A percentile compares a stretch with the other conserved stretches of the same genome.
These are phyloP conservation scores for Aphanomyces astaci DNA, from an alignment of 352 stramenopile species.

Conservation along the genomic window DNA sequence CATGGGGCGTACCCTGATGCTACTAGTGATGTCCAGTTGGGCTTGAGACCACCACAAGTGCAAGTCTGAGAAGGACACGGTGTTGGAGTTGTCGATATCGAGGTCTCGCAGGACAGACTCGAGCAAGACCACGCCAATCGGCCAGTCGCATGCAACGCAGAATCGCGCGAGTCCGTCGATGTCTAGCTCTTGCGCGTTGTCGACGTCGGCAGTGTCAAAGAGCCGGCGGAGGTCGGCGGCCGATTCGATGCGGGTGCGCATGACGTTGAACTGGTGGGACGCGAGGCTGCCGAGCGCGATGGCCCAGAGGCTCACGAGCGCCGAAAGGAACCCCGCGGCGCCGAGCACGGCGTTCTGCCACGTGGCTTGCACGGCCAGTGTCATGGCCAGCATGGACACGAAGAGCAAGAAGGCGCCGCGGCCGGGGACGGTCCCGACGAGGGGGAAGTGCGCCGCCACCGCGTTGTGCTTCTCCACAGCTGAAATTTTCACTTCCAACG, in stretches of 20 bases:
- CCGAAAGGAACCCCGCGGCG: slow-evolving; percentile 1
- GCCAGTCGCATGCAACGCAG: background rate
- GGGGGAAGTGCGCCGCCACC: background rate
- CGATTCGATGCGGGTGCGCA: background rate
- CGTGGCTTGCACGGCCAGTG: slow-evolving; percentile 2
- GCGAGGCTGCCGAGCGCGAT: slow-evolving; percentile 5
- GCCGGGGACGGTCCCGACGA: slow-evolving; percentile 4
- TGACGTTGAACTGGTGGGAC: slow-evolving; percentile 11
- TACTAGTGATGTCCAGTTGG: slow-evolving; percentile 3
- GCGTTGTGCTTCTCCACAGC: slow-evolving; percentile 5
- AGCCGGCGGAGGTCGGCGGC: background rate
- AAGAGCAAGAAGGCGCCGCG: slow-evolving; percentile 19
- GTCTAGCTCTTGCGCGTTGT: slow-evolving; percentile 8
- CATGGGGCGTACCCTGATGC: too few relatives aligned
- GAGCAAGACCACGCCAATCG: slow-evolving; percentile 1
- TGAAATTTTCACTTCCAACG: slow-evolving; percentile 16
- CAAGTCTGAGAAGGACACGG: slow-evolving; percentile 12
- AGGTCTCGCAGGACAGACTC: slow-evolving; percentile 17
- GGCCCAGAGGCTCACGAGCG: background rate
- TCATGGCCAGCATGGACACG: slow-evolving; percentile 6
- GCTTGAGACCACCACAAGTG: slow-evolving; percentile 9
- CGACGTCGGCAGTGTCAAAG: slow-evolving; percentile 6
- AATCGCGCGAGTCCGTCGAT: slow-evolving; percentile 8
- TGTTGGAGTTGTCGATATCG: slow-evolving; percentile 12
- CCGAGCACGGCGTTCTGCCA: slow-evolving; percentile 20